Evolutionary conservation across 495 filamentous ascomycete genomes (phyloP).

Genomic region (Xylaria castorea): DNA sequence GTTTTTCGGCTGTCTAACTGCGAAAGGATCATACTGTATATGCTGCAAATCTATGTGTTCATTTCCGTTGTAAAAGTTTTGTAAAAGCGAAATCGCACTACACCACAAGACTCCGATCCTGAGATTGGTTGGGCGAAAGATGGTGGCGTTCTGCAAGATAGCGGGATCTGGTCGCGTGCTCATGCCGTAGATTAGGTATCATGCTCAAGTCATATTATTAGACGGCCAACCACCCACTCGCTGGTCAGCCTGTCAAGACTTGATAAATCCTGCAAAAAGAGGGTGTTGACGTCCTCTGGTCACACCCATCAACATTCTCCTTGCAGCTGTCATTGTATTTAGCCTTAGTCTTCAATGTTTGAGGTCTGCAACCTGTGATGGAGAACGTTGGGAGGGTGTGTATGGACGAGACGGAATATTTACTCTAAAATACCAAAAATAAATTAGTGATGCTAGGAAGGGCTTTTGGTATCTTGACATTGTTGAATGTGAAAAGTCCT

Average conservation of each 20-base stretch:
- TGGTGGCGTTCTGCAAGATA: slow-evolving; percentile 13
- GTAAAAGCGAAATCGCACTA: slow-evolving; percentile 14
- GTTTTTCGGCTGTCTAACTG: slow-evolving; percentile 14
- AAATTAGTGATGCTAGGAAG: not conserved
- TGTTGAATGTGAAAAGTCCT: not conserved
- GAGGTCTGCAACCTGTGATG: not conserved
- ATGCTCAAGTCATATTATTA: slow-evolving; percentile 1
- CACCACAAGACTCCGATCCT: not conserved
- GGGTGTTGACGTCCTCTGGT: slow-evolving; percentile 4
- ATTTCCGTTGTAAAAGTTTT: not conserved
- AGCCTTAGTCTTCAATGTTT: not conserved
- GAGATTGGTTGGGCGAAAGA: slow-evolving; percentile 16
- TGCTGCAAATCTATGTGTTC: slow-evolving; percentile 1
- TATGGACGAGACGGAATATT: not conserved
- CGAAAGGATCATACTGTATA: not conserved
- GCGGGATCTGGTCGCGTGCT: slow-evolving; percentile 26
- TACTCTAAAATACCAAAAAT: not conserved
- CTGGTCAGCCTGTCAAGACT: not conserved
- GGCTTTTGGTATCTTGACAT: not conserved
- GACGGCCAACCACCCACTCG: slow-evolving; percentile 19
- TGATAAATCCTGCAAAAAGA: not conserved
- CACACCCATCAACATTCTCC: not conserved
- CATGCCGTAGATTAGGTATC: slow-evolving; percentile 5
- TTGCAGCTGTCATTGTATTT: not conserved
- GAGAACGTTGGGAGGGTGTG: not conserved